phyloP scores from a whole-genome alignment of 495 filamentous ascomycete species.

The Daldinia caldariorum region DNA sequence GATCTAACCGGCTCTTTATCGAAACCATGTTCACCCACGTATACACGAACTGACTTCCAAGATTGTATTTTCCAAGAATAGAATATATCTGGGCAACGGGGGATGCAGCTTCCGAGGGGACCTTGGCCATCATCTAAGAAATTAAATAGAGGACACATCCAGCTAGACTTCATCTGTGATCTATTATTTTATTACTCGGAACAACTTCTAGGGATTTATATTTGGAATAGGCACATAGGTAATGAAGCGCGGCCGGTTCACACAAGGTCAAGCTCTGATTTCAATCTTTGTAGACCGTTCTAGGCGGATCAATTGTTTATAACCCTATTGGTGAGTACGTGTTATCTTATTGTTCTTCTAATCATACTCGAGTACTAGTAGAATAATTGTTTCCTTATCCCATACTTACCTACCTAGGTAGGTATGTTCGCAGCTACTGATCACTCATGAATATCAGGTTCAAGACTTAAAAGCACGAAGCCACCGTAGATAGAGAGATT shows the following conservation, averaged over 20 bases:
- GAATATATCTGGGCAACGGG: background rate
- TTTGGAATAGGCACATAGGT: background rate
- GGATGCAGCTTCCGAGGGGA: constrained; percentile 12
- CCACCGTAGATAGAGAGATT: background rate
- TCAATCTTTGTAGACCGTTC: constrained; percentile 8
- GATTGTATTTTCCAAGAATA: background rate
- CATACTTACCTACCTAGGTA: background rate
- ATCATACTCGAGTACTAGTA: background rate
- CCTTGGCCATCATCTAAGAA: constrained; percentile 8
- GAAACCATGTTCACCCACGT: background rate
- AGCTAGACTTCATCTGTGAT: background rate
- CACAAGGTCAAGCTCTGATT: background rate
- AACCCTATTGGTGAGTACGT: background rate
- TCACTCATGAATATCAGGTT: background rate
- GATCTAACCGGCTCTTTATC: background rate
- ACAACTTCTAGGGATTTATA: background rate
- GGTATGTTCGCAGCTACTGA: background rate
- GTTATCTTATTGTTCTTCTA: background rate
- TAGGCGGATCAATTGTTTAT: background rate
- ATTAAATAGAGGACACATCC: constrained; percentile 1
- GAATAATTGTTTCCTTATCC: background rate
- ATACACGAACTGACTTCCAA: background rate
- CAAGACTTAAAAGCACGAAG: background rate
- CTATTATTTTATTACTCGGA: no score
- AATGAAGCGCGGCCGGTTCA: background rate